phyloP scores from a whole-genome alignment of 176 grass and related monocot genomes.

The Canna indica region DNA sequence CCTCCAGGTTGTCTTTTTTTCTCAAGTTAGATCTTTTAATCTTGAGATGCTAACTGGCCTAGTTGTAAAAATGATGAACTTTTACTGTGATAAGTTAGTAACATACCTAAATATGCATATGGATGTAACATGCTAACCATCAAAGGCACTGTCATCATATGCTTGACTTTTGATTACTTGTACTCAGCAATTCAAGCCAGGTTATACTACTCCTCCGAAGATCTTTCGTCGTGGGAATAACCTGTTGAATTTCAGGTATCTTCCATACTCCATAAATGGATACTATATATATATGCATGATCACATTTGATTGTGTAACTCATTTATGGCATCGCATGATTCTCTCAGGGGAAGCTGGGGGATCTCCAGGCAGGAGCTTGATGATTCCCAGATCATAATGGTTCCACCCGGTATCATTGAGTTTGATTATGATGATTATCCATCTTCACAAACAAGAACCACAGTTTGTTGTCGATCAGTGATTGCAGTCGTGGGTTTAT shows the following conservation, averaged over 20 bases:
- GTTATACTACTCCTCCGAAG: constrained; percentile 68
- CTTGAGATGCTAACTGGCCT: neutral
- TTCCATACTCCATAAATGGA: neutral
- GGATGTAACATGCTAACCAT: neutral
- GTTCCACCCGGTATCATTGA: constrained; percentile 20
- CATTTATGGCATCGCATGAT: neutral
- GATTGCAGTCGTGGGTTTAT: constrained; percentile 49
- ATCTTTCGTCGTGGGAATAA: constrained; percentile 76
- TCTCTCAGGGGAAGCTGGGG: constrained; percentile 69
- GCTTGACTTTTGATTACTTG: neutral
- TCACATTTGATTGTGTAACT: neutral
- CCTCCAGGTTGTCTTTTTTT: constrained; percentile 44
- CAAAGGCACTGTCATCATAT: neutral
- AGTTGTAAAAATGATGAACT: neutral
- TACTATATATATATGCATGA: neutral
- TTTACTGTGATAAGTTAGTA: neutral
- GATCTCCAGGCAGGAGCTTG: constrained; percentile 40
- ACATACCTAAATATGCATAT: neutral
- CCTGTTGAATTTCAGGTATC: constrained; percentile 95
- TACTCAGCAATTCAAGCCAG: constrained; percentile 83
- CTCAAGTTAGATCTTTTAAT: neutral
- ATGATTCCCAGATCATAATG: constrained; percentile 26
- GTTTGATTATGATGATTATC: constrained; percentile 39
- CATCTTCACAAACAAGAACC: constrained; percentile 31
- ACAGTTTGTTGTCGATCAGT: constrained; percentile 52